Evolutionary conservation across 805 yeast species (phyloP), one percentile per base, ranked within the genome.

Genomic region (Candida orba): DNA sequence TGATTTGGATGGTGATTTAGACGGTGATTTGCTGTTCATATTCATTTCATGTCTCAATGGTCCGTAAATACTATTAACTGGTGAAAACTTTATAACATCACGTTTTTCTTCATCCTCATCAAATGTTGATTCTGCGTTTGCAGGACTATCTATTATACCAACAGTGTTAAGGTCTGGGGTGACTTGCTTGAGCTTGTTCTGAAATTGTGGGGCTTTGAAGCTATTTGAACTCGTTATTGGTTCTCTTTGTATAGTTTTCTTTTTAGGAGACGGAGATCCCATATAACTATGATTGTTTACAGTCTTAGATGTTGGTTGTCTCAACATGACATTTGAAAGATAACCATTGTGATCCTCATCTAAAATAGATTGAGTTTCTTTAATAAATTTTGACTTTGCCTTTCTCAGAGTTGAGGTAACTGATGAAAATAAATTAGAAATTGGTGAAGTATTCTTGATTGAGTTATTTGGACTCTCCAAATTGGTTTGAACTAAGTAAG

Each of bases 11-110:
- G n/a, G n/a, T n/a, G n/a, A n/a, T n/a, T n/a, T n/a, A n/a, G n/a
- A n/a, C n/a, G n/a, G n/a, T n/a, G n/a, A n/a, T n/a, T n/a, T n/a
- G n/a, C n/a, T n/a, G 12, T 27, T 27, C 14, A 27, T 46, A 30
- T 53, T 55, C 59, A 58, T 45, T 33, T 58, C 55, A 13, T 36
- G 41, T 45, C 59, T 53, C 34, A 58, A 30, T 7, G 49, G 44
- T 2, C 60, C 58, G 43, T 57, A 58, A 9, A 56, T 49, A 23
- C 60, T 57, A 37, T 52, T 54, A 13, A 57, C 60, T 12, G 62
- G 62, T 2, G 62, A 54, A 36, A 58, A 54, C 29, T 46, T 48
- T 29, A 49, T 36, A 34, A 52, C 47, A 1, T 45, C 41, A 13
- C 48, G 50, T n/a, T 45, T 48, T 20, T 45, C 48, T 22, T 44